Evolutionary conservation across 2,329 filamentous ascomycete genomes (phyloP).

Genomic region (Aspergillus pseudoterreus): DNA sequence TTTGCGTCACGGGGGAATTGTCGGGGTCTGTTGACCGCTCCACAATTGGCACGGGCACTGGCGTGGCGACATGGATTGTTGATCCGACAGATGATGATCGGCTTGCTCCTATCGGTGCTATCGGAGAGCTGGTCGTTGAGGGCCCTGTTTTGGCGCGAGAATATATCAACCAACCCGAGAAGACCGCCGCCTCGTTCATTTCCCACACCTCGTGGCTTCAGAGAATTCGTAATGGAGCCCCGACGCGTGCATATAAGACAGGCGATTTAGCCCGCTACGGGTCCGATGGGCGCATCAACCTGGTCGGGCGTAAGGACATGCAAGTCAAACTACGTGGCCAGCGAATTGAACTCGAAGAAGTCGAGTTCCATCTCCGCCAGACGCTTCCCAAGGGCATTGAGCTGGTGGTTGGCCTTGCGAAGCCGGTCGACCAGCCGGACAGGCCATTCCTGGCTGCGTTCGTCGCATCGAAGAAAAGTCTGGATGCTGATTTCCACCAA

Average conservation of each 20-base stretch:
- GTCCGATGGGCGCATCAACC: conserved; percentile 24
- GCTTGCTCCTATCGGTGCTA: conserved; percentile 8
- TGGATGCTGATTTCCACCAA: conserved; percentile 4
- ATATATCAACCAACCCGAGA: conserved; percentile 23
- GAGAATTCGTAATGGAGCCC: conserved; percentile 1
- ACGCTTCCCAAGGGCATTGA: neutral
- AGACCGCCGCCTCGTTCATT: conserved; percentile 22
- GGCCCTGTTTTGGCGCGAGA: conserved; percentile 15
- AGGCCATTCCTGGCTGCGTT: conserved; percentile 11
- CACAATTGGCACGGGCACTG: conserved; percentile 5
- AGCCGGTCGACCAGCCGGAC: conserved; percentile 4
- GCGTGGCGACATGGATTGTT: conserved; percentile 4
- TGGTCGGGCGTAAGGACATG: conserved; percentile 29
- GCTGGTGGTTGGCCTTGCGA: conserved; percentile 7
- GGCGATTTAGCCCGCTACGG: conserved; percentile 30
- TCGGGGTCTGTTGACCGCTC: conserved; percentile 3
- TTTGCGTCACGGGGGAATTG: conserved; percentile 8
- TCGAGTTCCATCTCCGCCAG: conserved; percentile 20
- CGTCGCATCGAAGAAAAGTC: conserved; percentile 5
- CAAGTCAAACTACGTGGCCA: conserved; percentile 34
- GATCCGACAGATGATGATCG: conserved; percentile 5
- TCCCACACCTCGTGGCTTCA: conserved; percentile 13
- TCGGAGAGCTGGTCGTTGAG: conserved; percentile 9
- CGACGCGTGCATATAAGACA: conserved; percentile 28
- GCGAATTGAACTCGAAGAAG: conserved; percentile 29